phyloP scores from a whole-genome alignment of 768 basidiomycete species.

The Lactarius quietus region DNA sequence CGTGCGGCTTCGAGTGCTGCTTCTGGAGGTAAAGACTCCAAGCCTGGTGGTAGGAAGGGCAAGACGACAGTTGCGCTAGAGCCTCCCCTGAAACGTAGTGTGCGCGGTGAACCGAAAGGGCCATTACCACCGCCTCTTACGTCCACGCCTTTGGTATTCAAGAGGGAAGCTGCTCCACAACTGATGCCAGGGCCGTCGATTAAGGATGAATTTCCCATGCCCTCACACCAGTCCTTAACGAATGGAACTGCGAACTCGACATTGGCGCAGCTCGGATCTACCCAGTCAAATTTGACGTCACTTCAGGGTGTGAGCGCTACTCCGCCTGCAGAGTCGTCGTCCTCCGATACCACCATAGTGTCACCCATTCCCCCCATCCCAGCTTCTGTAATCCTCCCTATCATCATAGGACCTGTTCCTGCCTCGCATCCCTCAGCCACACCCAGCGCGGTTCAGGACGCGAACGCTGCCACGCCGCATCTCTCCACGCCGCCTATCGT shows the following conservation, averaged over 20 bases:
- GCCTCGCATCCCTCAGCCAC: conserved; percentile 54
- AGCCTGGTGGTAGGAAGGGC: conserved; percentile 53
- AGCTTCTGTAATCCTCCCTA: conserved; percentile 62
- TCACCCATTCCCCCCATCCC: conserved; percentile 32
- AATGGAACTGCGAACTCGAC: conserved; percentile 20
- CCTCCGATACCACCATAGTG: conserved; percentile 5
- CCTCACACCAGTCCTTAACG: conserved; percentile 26
- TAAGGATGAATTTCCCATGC: conserved; percentile 28
- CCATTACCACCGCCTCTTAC: conserved; percentile 68
- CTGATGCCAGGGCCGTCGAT: conserved; percentile 15
- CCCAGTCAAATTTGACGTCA: conserved; percentile 27
- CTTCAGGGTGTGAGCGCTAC: not conserved
- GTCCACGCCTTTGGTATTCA: conserved; percentile 55
- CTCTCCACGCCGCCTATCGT: conserved; percentile 59
- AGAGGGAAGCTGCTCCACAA: conserved; percentile 32
- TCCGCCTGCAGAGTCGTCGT: not conserved
- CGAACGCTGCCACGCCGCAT: conserved; percentile 39
- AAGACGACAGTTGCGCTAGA: conserved; percentile 49
- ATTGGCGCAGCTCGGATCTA: conserved; percentile 1
- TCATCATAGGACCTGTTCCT: conserved; percentile 70
- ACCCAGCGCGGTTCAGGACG: conserved; percentile 38
- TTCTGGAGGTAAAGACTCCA: conserved; percentile 39
- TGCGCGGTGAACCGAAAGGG: conserved; percentile 59
- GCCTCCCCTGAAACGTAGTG: conserved; percentile 64
- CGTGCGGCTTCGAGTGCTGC: conserved; percentile 33